Evolutionary conservation across 2,329 filamentous ascomycete species (phyloP), one percentile per base, ranked within the genome.

Genomic region (Fusarium protoensiforme): DNA sequence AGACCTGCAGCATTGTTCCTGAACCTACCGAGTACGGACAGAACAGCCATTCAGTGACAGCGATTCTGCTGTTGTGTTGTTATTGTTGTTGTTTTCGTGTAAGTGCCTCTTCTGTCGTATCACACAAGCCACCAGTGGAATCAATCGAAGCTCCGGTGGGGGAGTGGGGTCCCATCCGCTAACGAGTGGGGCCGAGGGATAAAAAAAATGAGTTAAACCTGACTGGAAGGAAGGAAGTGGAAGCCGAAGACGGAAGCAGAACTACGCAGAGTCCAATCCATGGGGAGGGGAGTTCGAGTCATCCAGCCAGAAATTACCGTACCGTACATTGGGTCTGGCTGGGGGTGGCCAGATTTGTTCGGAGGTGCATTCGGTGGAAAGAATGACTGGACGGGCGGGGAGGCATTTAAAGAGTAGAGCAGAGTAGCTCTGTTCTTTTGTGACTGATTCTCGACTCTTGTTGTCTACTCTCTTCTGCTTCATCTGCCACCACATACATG

Each of bases 181-280:
- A 65, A 54, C 24, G 43, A 59, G 64, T 72, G 71, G 71, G 35
- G 46, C 27, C 31, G 39, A 59, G 41, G 33, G 33, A 36, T 46
- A 57, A 46, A 57, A 61, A 51, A 35, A 51, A 35, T 27, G 43
- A 61, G 24, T 41, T 43, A 58, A 36, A 22, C 38, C 39, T 59
- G 53, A 48, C 53, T 22, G 56, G 39, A 39, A 24, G 22, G 48
- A 60, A 64, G 38, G 16, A 33, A 63, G 22, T n/a, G 46, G 41
- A 41, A 69, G 75, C 75, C 75, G 75, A 77, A 77, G 74, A 74
- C 75, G 75, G 75, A 77, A 73, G 46, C 46, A 53, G 27, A 53
- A 53, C 46, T 51, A 29, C 46, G 43, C 43, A 27, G 41, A 51
- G 46, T 53, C 39, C 58, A 43, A 56, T 35, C 41, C 27, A 65